phyloP scores from a whole-genome alignment of 2,329 filamentous ascomycete species.

The Penicillium brasilianum region DNA sequence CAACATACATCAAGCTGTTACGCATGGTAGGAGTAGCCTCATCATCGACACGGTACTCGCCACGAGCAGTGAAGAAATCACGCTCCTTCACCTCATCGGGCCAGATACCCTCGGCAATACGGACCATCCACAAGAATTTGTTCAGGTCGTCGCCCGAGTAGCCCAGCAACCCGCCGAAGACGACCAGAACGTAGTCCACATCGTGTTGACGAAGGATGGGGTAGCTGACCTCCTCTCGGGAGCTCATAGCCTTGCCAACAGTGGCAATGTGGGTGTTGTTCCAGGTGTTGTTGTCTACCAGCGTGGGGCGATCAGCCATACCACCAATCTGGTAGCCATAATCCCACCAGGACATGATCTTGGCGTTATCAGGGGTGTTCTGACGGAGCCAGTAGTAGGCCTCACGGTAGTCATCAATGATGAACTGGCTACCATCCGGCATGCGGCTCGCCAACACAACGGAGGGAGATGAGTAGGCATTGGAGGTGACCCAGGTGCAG shows the following conservation, averaged over 20 bases:
- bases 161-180: conserved; percentile 92
- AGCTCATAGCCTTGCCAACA: conserved; percentile 98
- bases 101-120: conserved; percentile 99
- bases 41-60: conserved; percentile 95
- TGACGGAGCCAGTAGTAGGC: conserved; percentile 99
- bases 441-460: conserved; percentile 91
- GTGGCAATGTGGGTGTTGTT: conserved; percentile 99
- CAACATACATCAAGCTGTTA: conserved; percentile 94
- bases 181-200: conserved; percentile 97
- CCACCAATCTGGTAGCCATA: conserved; percentile 99
- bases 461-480: conserved; percentile 97
- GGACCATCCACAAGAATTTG: conserved; percentile 99
- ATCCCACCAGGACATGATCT: conserved; percentile 99
- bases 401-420: conserved; percentile 99
- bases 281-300: conserved; percentile 99
- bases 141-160: conserved; percentile 99
- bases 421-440: conserved; percentile 94
- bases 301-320: conserved; percentile 95
- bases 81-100: conserved; percentile 98
- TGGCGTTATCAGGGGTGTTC: conserved; percentile 92
- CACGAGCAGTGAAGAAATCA: conserved; percentile 89
- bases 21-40: conserved; percentile 95
- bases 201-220: conserved; percentile 98
- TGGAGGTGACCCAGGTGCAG: conserved; percentile 99
- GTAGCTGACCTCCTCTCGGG: conserved; percentile 95